Evolutionary conservation across 2,329 filamentous ascomycete genomes (phyloP), one percentile per base, ranked within the genome.

Genomic region (Ophiostoma ips): DNA sequence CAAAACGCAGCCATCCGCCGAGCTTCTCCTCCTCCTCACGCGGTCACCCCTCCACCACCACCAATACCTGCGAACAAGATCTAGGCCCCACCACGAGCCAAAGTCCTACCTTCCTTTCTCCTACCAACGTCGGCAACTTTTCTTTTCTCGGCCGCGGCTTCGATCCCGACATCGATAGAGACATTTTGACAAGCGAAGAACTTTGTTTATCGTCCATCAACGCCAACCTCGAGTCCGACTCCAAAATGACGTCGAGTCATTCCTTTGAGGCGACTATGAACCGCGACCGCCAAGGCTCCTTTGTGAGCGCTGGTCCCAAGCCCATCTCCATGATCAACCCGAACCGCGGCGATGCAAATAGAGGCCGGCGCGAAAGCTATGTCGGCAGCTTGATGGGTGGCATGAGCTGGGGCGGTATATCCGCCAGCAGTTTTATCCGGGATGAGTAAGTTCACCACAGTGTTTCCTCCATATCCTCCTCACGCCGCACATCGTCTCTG

Each of bases 351-450:
- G 75, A 79, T 57, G 70, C 72, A 58, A 72, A 70, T 61, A 73
- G 77, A 54, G 73, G 70, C 49, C 72, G 79, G 55, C 71, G 79
- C 58, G 79, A 83, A 63, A 78, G 73, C 51, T 64, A 82, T 33
- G 78, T 77, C 15, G 78, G 77, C 46, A 83, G 79, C 61, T 65
- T 82, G 52, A 79, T 81, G 68, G 84, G 81, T 56, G 89, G 90
- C 59, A 88, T 95, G 82, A 95, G 89, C 67, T 98, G 90, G 89
- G 90, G 90, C 62, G 90, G 89, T 57, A 80, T 95, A 53, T 96
- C 90, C 9, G 87, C 96, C 57, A 90, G 90, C 55, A 96, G 90
- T 62, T 96, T 94, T 73, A 92, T 98, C 66, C 78, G 87, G 66
- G 90, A 98, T 70, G 92, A 98, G 92, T 98, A 80, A 80, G 90